Evolutionary conservation across 352 stramenopile genomes (phyloP).

Genomic region (Pythium dissotocum): DNA sequence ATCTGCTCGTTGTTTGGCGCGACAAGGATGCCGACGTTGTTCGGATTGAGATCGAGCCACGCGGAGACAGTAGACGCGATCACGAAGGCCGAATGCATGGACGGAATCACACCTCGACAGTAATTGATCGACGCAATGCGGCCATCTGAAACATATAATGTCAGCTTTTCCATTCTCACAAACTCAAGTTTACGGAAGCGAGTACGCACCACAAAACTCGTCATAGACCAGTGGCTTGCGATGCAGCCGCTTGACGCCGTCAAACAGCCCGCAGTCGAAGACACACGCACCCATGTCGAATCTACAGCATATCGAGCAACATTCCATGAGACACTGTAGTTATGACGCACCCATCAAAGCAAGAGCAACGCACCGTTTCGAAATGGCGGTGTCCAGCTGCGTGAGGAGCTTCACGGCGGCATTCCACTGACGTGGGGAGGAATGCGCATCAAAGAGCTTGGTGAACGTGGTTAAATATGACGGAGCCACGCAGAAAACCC

Average conservation of each 20-base stretch:
- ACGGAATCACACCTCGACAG: conserved; percentile 66
- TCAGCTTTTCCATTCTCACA: not conserved
- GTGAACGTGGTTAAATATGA: conserved; percentile 80
- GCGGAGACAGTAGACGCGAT: conserved; percentile 78
- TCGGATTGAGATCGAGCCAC: conserved; percentile 77
- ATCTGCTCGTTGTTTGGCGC: conserved; percentile 87
- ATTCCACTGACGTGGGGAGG: conserved; percentile 65
- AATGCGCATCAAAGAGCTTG: conserved; percentile 65
- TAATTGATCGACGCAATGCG: conserved; percentile 81
- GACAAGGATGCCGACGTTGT: conserved; percentile 78
- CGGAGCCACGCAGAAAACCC: conserved; percentile 79
- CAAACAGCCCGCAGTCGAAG: conserved; percentile 86
- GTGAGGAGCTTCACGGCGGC: conserved; percentile 72
- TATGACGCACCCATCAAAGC: not conserved
- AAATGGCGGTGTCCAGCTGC: conserved; percentile 61
- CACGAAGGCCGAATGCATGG: conserved; percentile 86
- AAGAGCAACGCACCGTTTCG: conserved; percentile 46
- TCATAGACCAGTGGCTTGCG: conserved; percentile 83
- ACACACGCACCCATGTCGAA: conserved; percentile 82
- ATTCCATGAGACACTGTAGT: too few species aligned
- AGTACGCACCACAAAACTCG: conserved; percentile 76
- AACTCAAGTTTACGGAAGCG: not conserved
- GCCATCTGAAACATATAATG: conserved; percentile 46
- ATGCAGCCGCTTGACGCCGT: conserved; percentile 79
- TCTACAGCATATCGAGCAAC: conserved; percentile 22